A percentile compares a stretch with the other conserved stretches of the same genome.
These are phyloP conservation scores for Schwanniomyces occidentalis DNA, from an alignment of 805 yeast species.

Conservation along the genomic window DNA sequence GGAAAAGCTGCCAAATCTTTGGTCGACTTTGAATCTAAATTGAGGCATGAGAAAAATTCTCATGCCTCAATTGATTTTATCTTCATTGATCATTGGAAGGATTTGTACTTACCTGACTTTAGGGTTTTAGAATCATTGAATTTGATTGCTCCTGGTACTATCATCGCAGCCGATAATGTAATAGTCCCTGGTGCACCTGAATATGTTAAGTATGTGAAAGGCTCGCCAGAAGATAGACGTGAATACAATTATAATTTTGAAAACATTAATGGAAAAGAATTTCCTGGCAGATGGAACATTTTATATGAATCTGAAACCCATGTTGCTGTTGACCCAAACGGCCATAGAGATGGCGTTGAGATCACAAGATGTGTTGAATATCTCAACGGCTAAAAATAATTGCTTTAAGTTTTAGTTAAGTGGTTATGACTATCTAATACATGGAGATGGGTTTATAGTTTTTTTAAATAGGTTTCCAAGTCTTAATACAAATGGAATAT, in stretches of 20 bases:
- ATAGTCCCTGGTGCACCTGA: conserved; percentile 39
- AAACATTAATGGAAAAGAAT: conserved; percentile 29
- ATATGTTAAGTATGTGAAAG: conserved; percentile 36
- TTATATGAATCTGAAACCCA: conserved; percentile 35
- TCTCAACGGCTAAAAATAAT: conserved; percentile 22
- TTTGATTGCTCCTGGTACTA: conserved; percentile 39
- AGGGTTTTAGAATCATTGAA: conserved; percentile 41
- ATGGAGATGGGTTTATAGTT: too few species aligned
- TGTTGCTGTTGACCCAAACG: conserved; percentile 13
- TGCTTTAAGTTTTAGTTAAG: background rate
- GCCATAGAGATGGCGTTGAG: conserved; percentile 29
- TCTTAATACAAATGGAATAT: too few species aligned
- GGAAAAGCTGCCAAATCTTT: conserved; percentile 33
- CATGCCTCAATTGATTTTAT: conserved; percentile 32
- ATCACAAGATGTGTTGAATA: conserved; percentile 31
- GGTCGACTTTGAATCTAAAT: conserved; percentile 21
- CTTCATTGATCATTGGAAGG: conserved; percentile 43
- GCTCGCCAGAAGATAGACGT: conserved; percentile 37
- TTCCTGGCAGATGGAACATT: conserved; percentile 42
- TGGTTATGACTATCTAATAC: too few species aligned
- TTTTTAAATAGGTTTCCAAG: too few species aligned
- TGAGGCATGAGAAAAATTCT: conserved; percentile 8
- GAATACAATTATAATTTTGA: conserved; percentile 21
- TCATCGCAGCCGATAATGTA: conserved; percentile 40
- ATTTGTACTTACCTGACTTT: conserved; percentile 40